phyloP scores from a whole-genome alignment of 1,284 basidiomycete species.

The Boletus semigastroideus region DNA sequence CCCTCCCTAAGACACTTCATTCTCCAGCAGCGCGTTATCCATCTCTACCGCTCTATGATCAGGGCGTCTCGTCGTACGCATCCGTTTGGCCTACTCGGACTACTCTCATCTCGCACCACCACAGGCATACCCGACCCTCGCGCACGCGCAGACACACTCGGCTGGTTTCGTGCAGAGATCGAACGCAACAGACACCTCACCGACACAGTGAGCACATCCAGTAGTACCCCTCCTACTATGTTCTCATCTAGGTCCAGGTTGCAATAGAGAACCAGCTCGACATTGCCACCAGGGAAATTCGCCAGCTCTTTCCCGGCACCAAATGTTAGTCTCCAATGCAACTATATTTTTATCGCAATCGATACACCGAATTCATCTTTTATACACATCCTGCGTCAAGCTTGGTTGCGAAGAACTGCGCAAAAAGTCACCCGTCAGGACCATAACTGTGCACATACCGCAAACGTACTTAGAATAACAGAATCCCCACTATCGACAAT shows the following conservation, averaged over 20 bases:
- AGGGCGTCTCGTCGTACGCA: slow-evolving; percentile 64
- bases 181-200: slow-evolving; percentile 58
- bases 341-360: slow-evolving; percentile 5
- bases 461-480: slow-evolving; percentile 83
- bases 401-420: slow-evolving; percentile 84
- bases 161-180: slow-evolving; percentile 72
- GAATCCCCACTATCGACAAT: slow-evolving; percentile 75
- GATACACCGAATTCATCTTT: slow-evolving; percentile 7
- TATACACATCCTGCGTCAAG: slow-evolving; percentile 40
- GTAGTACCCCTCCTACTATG: not conserved
- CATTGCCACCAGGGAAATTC: slow-evolving; percentile 53
- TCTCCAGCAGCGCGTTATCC: slow-evolving; percentile 57
- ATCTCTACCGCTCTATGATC: slow-evolving; percentile 63
- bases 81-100: not conserved
- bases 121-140: slow-evolving; percentile 61
- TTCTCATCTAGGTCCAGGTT: slow-evolving; percentile 32
- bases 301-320: slow-evolving; percentile 40
- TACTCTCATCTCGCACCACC: slow-evolving; percentile 9
- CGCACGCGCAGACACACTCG: slow-evolving; percentile 62
- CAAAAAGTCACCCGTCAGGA: slow-evolving; percentile 15
- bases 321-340: not conserved
- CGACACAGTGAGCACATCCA: slow-evolving; percentile 48
- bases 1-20: slow-evolving; percentile 72
- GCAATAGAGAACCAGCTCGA: slow-evolving; percentile 52
- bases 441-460: slow-evolving; percentile 7